Base-by-base conservation (phyloP, 192 early-diverging fungal genomes). In the Pecoramyces ruminantium region DNA sequence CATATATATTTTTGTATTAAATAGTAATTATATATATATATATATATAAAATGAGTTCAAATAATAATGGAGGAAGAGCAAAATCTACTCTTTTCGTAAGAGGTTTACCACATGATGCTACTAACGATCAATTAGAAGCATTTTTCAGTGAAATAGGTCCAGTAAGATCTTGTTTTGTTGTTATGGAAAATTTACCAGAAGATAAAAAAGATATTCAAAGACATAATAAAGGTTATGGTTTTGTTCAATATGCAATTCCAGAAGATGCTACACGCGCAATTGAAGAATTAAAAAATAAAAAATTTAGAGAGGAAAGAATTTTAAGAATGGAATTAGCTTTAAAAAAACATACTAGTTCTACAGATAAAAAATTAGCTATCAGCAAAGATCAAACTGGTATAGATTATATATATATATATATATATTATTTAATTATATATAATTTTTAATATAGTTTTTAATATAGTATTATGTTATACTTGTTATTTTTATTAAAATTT, bases 91-190 rank as follows among this genome's bases (percentile, higher is more conserved):
- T 98, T 21, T 98, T 97, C 84, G 95, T 98, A 51, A 91, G 95
- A 30, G 92, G 90, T 9, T 87, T 98, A 42, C 97, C 97, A 28
- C 92, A 88, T 81, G 88, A 91, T 77, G 95, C 96, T 1, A 95
- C 95, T 27, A 91, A 88, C 78, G 87, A 84, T 21, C 92, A 97
- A 80, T 90, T 98, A 25, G 94, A 96, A 83, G 90, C 86, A 30
- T 98, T 96, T 86, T 97, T 98, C 84, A 91, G 91, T 79, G 93
- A 94, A 30, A 83, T 97, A 30, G 97, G 96, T 18, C 97, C 97
- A 13, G 85, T 96, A 27, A 86, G 95, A 39, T 94, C 93, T 30
- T 96, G 95, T 83, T 98, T 97, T 84, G 94, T 96, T 42, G 95
- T 98, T 2, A 83, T 84, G 15, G 92, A 92, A 81, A 88, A 87